A percentile compares a stretch with the other conserved stretches of the same genome.
Evolutionary conservation across 1,139 yeast genomes (phyloP).

Genomic region (Taiozyma sp.): DNA sequence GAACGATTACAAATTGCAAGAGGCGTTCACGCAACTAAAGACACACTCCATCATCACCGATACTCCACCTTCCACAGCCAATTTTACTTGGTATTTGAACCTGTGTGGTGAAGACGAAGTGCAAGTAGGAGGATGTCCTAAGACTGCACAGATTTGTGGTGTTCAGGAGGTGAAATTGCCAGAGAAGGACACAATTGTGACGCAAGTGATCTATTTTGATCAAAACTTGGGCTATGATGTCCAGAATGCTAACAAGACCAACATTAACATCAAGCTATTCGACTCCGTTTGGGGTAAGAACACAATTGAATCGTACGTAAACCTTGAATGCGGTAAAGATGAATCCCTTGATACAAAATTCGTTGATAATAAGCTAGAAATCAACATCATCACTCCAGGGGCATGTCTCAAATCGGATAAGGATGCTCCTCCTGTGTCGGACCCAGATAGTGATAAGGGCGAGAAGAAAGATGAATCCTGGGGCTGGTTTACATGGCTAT

Average conservation of each 20-base stretch:
- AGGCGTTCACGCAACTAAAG: slow-evolving; percentile 12
- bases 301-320: slow-evolving; percentile 44
- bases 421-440: slow-evolving; percentile 17
- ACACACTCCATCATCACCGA: slow-evolving; percentile 32
- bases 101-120: slow-evolving; percentile 50
- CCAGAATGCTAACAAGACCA: slow-evolving; percentile 30
- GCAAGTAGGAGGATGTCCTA: slow-evolving; percentile 48
- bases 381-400: slow-evolving; percentile 32
- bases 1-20: slow-evolving; percentile 15
- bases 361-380: slow-evolving; percentile 27
- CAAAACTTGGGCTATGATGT: slow-evolving; percentile 30
- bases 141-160: slow-evolving; percentile 67
- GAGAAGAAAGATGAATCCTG: slow-evolving; percentile 40
- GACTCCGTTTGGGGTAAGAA: slow-evolving; percentile 72
- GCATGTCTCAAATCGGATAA: slow-evolving; percentile 37
- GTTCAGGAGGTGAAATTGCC: slow-evolving; percentile 47
- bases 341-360: slow-evolving; percentile 33
- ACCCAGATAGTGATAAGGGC: slow-evolving; percentile 25
- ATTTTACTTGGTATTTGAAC: slow-evolving; percentile 61
- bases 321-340: slow-evolving; percentile 45
- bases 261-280: slow-evolving; percentile 41
- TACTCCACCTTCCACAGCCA: slow-evolving; percentile 77
- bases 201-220: slow-evolving; percentile 51
- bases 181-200: slow-evolving; percentile 34
- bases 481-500: slow-evolving; percentile 78